Conservation (phyloP, 2,329 filamentous ascomycete species). For the Colletotrichum sp. region DNA sequence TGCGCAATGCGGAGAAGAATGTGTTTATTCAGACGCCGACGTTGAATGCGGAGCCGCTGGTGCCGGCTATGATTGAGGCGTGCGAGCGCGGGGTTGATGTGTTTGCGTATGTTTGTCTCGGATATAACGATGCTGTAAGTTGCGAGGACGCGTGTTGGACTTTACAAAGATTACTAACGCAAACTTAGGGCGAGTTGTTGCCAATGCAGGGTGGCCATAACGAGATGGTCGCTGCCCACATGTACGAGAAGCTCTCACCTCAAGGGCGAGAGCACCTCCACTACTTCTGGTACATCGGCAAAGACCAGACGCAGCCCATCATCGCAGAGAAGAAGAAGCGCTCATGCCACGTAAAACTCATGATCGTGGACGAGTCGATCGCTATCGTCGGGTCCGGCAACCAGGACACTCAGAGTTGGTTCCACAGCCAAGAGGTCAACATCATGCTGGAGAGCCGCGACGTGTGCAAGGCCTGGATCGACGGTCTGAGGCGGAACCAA, state of each 20-base stretch:
- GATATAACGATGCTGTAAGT: constrained; percentile 74
- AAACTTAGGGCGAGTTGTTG: constrained; percentile 77
- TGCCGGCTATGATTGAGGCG: constrained; percentile 68
- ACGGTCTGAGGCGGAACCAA: constrained; percentile 53
- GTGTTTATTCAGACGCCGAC: constrained; percentile 84
- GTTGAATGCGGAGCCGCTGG: constrained; percentile 72
- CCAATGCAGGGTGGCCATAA: constrained; percentile 79
- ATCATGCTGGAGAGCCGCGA: constrained; percentile 71
- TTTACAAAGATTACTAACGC: no score
- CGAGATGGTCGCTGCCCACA: constrained; percentile 68
- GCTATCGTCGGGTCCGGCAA: background rate
- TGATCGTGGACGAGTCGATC: background rate
- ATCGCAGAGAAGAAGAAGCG: background rate
- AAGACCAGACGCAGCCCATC: background rate
- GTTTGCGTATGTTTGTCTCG: constrained; percentile 74
- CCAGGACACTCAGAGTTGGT: constrained; percentile 72
- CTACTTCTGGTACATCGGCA: background rate
- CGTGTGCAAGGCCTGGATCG: constrained; percentile 51
- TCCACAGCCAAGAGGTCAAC: constrained; percentile 79
- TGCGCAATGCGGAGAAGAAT: constrained; percentile 65
- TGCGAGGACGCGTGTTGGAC: accelerated
- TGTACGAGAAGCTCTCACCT: constrained; percentile 60
- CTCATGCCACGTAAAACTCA: background rate
- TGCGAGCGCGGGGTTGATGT: constrained; percentile 72
- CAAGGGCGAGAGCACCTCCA: constrained; percentile 20